Percentiles rank a stretch among this genome's conserved stretches.
These are phyloP conservation scores for Rhypophila decipiens DNA, from an alignment of 495 filamentous ascomycete genomes.

Conservation along the genomic window DNA sequence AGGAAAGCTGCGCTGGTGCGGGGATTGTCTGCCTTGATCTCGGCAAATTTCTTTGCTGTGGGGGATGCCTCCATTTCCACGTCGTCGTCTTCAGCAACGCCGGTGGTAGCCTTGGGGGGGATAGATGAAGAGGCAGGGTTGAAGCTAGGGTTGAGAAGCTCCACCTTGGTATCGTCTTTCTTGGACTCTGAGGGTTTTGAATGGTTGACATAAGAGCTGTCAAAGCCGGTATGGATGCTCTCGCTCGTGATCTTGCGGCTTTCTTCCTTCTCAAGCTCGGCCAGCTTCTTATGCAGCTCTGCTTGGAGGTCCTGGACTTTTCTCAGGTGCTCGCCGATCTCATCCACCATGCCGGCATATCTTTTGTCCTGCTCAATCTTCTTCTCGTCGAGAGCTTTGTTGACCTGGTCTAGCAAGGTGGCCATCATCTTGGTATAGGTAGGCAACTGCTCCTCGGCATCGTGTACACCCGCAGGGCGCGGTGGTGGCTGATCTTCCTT, in stretches of 20 bases:
- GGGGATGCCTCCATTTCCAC: constrained; percentile 65
- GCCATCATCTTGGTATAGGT: constrained; percentile 96
- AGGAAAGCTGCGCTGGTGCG: constrained; percentile 68
- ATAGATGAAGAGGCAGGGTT: constrained; percentile 13
- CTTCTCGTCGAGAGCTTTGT: constrained; percentile 72
- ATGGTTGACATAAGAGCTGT: constrained; percentile 72
- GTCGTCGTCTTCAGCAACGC: constrained; percentile 9
- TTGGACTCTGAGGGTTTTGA: constrained; percentile 32
- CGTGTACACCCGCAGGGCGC: constrained; percentile 65
- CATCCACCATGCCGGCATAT: constrained; percentile 65
- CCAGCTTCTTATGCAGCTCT: constrained; percentile 65
- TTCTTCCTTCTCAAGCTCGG: constrained; percentile 81
- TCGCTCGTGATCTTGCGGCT: constrained; percentile 90
- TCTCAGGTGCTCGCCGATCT: constrained; percentile 64
- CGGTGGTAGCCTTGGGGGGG: background rate
- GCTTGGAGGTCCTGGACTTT: constrained; percentile 75
- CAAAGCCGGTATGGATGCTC: constrained; percentile 83
- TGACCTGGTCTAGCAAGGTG: constrained; percentile 84
- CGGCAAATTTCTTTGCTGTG: constrained; percentile 69
- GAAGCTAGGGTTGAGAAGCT: constrained; percentile 73
- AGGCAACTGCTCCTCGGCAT: constrained; percentile 62
- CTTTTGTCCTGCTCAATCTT: constrained; percentile 50
- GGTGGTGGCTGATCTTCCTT: constrained; percentile 72
- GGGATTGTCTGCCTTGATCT: constrained; percentile 74
- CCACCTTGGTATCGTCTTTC: constrained; percentile 49